Base-by-base conservation (phyloP, 768 basidiomycete genomes). In the Mycena amicta region DNA sequence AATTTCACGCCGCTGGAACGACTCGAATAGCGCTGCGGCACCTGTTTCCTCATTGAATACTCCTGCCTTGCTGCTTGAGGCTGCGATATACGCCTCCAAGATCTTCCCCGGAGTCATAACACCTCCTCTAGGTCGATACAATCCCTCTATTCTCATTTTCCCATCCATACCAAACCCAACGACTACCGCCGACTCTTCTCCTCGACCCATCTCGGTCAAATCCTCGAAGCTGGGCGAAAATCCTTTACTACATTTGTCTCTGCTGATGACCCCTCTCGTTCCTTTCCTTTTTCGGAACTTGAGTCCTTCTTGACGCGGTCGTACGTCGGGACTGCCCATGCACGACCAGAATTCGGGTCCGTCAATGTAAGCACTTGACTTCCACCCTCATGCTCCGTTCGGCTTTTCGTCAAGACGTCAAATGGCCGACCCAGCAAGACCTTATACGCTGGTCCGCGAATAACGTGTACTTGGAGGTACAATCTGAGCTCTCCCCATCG, bases 361-460 rank as follows among this genome's bases (percentile, higher is more conserved):
- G 47, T 62, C 1, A 74, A 33, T 0, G 68, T 70, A 2, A 75
- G 53, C 0, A 55, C 59, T 29, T 68, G 64, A 5, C 52, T 51
- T 16, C 65, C 71, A 41, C 67, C 55, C 3, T 30, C 43, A 12
- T 50, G 51, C 33, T 68, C 70, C 1, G 56, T 56, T 4, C 51
- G 46, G 26, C 67, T 71, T 8, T 47, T 53, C 2, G 70, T 70
- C 0, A 72, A 33, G 0, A 67, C 64, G 54, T 71, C 68, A 50
- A 74, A 72, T 1, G 73, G 71, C 20, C 71, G 41, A 6, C 72
- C 72, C 2, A 74, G 46, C 2, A 74, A 31, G 2, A 74, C 64
- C 8, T 62, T 56, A 47, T 74, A 74, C 0, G 71, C 63, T 0
- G 66, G 64, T 2, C 53, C 56, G 22, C 57, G 29, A 11, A 73